Percentiles rank a stretch among this genome's conserved stretches.
Evolutionary conservation across 768 basidiomycete genomes (phyloP).

Genomic region (Melanogaster broomeanus): DNA sequence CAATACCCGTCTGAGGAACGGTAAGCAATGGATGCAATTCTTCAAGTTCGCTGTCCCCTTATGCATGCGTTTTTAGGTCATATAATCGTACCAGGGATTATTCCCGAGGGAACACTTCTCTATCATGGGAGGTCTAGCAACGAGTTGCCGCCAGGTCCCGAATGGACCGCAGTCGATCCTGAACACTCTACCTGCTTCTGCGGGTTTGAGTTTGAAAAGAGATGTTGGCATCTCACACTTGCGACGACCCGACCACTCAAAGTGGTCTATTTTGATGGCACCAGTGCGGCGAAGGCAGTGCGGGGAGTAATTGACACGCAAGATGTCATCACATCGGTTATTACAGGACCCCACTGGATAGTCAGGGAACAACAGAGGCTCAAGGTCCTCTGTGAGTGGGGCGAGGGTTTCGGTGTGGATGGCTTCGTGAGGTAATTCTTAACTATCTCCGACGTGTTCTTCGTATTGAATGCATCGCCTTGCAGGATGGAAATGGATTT

Average conservation of each 20-base stretch:
- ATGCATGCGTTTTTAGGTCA: slow-evolving; percentile 19
- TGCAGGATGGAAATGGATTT: slow-evolving; percentile 52
- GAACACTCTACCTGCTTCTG: slow-evolving; percentile 42
- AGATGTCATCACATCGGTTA: slow-evolving; percentile 35
- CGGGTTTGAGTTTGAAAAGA: slow-evolving; percentile 5
- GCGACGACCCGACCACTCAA: slow-evolving; percentile 28
- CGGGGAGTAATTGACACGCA: slow-evolving; percentile 36
- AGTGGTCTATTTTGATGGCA: slow-evolving; percentile 37
- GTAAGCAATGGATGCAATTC: slow-evolving; percentile 4
- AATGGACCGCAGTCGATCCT: slow-evolving; percentile 33
- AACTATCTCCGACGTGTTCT: no score
- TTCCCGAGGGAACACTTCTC: slow-evolving; percentile 33
- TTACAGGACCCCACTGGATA: slow-evolving; percentile 18
- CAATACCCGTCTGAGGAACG: slow-evolving; percentile 39
- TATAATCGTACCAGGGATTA: slow-evolving; percentile 30
- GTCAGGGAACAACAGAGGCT: slow-evolving; percentile 25
- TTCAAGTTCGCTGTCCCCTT: neutral
- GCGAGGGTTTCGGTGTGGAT: slow-evolving; percentile 29
- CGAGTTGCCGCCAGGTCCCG: slow-evolving; percentile 23
- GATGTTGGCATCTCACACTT: slow-evolving; percentile 34
- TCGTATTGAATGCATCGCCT: neutral
- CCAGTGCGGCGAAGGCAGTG: slow-evolving; percentile 31
- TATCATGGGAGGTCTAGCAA: slow-evolving; percentile 27
- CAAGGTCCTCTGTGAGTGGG: slow-evolving; percentile 34
- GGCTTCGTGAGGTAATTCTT: slow-evolving; percentile 31